Conservation (phyloP, 352 stramenopile species). For the Plasmopara viticola region DNA sequence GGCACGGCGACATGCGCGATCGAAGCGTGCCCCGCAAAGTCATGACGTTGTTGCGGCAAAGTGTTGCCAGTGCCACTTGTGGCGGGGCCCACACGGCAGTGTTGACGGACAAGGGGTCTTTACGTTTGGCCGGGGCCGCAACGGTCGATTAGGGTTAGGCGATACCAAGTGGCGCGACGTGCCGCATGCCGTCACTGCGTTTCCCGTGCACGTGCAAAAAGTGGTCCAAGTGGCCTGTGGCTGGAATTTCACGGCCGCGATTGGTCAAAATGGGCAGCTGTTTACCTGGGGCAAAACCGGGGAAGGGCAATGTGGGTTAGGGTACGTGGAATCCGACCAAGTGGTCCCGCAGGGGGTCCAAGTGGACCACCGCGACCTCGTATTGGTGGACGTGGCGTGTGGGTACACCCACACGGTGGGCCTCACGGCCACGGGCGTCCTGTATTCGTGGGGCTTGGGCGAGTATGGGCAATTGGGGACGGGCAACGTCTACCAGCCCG, state of each 20-base stretch:
- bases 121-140: slow-evolving; percentile 66
- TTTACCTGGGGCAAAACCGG: slow-evolving; percentile 85
- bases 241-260: slow-evolving; percentile 76
- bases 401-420: slow-evolving; percentile 87
- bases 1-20: slow-evolving; percentile 78
- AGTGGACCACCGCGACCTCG: slow-evolving; percentile 25
- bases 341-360: slow-evolving; percentile 52
- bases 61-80: slow-evolving; percentile 63
- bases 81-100: slow-evolving; percentile 75
- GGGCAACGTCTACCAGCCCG: slow-evolving; percentile 73
- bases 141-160: slow-evolving; percentile 64
- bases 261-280: slow-evolving; percentile 43
- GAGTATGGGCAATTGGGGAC: slow-evolving; percentile 89
- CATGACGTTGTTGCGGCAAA: slow-evolving; percentile 64
- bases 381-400: slow-evolving; percentile 66
- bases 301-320: slow-evolving; percentile 81
- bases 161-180: slow-evolving; percentile 75
- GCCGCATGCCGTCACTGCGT: slow-evolving; percentile 45
- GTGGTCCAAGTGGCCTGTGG: slow-evolving; percentile 60
- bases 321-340: slow-evolving; percentile 77
- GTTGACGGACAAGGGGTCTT: slow-evolving; percentile 61
- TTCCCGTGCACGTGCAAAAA: slow-evolving; percentile 25
- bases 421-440: slow-evolving; percentile 61
- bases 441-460: slow-evolving; percentile 87
- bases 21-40: slow-evolving; percentile 69